A percentile compares a stretch with the other conserved stretches of the same genome.
Conservation (phyloP, 2,329 filamentous ascomycete species). For the Aspergillus jensenii region DNA sequence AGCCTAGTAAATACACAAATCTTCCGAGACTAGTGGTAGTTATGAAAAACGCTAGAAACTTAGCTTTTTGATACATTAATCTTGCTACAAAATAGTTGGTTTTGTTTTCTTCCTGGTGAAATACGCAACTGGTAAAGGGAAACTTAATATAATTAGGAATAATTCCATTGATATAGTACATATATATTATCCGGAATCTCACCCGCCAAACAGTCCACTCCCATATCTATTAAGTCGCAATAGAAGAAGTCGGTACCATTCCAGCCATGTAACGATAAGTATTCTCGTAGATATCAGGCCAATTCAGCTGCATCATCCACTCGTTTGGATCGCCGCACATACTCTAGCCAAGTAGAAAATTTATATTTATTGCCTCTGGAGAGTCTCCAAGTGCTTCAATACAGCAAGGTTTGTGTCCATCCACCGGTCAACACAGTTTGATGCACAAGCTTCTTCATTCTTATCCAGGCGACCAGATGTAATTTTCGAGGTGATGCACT, state of each 20-base stretch:
- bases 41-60: neutral
- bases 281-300: neutral
- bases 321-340: neutral
- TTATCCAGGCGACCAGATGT: constrained; percentile 71
- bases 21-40: neutral
- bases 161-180: neutral
- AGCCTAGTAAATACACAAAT: neutral
- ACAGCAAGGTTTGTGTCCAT: constrained; percentile 84
- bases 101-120: neutral
- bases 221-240: neutral
- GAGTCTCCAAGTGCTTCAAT: constrained; percentile 76
- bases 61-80: neutral
- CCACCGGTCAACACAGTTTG: constrained; percentile 92
- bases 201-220: neutral
- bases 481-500: constrained; percentile 79
- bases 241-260: neutral
- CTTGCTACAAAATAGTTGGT: neutral
- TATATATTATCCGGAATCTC: neutral
- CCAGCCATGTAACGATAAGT: too few species aligned
- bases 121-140: neutral
- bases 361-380: constrained; percentile 46
- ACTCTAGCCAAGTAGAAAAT: neutral
- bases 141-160: neutral
- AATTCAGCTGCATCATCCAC: neutral
- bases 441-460: constrained; percentile 77